Base-by-base conservation (phyloP, 1,139 yeast genomes). In the Taphrina populina region DNA sequence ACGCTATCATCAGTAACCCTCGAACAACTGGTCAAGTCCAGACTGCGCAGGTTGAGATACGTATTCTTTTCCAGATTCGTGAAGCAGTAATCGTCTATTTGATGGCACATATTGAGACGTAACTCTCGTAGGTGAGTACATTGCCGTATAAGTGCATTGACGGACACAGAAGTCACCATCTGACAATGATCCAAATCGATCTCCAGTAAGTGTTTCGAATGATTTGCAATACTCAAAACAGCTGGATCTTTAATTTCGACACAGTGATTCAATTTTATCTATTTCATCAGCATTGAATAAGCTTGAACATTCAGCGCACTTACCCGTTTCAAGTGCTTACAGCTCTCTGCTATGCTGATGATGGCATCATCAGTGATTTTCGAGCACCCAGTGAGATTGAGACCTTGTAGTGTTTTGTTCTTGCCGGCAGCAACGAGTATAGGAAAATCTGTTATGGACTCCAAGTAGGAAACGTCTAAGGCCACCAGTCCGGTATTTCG, bases 381-480 rank as follows among this genome's bases (percentile, higher is more conserved):
- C 26, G 79, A 80, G 61, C 96, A 88, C 2, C 87, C 87, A 0
- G 95, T 90, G 0, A 95, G 95, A 66, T 90, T 90, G 46, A 90
- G 73, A 0, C 96, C 96, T 70, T 92, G 97, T 49, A 92, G 74
- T 53, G 92, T 73, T 34, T 79, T 78, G 68, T 96, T 88, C 66
- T 80, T 76, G 11, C 69, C 67, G 1, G 96, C 90, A 63, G 90
- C 73, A n/a, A 86, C 81, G 43, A 72, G 64, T 58, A 88, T 78
- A 6, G 88, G 81, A 52, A 77, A 81, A 71, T 90, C 95, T 10
- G 77, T 73, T 26, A 82, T 71, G 62, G 77, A 80, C 39, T 76
- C 76, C n/a, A 88, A 83, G n/a, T 94, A 92, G 0, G 95, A 83
- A 64, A 92, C 76, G 70, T 92, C 98, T 51, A 92, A 83, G 39